These are phyloP conservation scores for Perkinsela sp. DNA, from an alignment of 208 protist species.

Conservation along the genomic window DNA sequence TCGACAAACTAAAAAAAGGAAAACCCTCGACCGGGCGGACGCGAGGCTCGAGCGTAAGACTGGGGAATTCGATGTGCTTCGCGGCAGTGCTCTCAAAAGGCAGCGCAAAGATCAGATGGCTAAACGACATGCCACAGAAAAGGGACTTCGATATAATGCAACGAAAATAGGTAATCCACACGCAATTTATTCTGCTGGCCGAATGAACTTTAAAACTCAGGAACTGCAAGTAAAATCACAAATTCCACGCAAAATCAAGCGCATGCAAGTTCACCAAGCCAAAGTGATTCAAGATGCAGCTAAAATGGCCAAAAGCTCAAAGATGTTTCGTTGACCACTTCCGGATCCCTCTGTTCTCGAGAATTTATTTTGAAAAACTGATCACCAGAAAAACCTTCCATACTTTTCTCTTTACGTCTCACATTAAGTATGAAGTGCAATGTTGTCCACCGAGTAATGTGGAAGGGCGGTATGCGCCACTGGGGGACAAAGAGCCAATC, in stretches of 20 bases:
- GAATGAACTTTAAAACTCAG: neutral
- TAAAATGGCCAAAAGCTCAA: neutral
- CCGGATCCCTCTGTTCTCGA: neutral
- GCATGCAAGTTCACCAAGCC: neutral
- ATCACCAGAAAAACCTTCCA: too few species aligned
- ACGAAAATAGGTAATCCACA: neutral
- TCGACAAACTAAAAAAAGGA: neutral
- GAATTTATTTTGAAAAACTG: too few species aligned
- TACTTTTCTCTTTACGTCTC: neutral
- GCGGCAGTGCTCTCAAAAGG: neutral
- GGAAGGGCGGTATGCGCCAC: neutral
- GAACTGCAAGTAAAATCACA: neutral
- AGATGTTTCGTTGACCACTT: neutral
- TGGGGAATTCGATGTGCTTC: neutral
- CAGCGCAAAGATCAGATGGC: neutral
- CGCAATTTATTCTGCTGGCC: neutral
- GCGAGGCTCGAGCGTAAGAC: neutral
- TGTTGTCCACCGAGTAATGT: neutral
- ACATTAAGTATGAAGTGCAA: neutral
- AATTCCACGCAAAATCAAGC: neutral
- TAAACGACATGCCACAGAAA: neutral
- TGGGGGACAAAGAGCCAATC: constrained; percentile 32
- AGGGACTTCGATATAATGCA: neutral
- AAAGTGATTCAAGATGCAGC: neutral
- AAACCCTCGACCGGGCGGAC: neutral